Percentiles rank a stretch among this genome's conserved stretches.
These are phyloP conservation scores for Pseudogymnoascus sp. DNA, from an alignment of 2,329 filamentous ascomycete genomes.

Conservation along the genomic window DNA sequence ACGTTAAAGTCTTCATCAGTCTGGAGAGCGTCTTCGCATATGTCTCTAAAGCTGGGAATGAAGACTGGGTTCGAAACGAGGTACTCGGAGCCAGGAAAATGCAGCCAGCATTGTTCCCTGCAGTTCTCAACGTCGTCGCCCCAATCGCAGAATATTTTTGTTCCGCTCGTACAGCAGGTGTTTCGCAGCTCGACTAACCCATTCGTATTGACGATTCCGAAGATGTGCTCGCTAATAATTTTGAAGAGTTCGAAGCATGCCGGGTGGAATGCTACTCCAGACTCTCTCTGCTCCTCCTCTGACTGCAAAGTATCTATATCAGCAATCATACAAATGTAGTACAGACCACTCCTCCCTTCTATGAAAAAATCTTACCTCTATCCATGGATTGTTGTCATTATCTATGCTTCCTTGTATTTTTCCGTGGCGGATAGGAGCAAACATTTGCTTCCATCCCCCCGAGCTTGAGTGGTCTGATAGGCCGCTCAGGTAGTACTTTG, in stretches of 20 bases:
- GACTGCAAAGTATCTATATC: neutral
- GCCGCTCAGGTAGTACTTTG: neutral
- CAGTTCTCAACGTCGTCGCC: neutral
- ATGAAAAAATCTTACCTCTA: neutral
- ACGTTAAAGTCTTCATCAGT: neutral
- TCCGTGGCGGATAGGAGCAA: neutral
- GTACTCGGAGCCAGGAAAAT: slow-evolving; percentile 16
- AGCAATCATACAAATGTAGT: neutral
- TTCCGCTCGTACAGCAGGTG: neutral
- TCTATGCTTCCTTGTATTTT: neutral
- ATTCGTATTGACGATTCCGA: slow-evolving; percentile 9
- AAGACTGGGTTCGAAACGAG: slow-evolving; percentile 22
- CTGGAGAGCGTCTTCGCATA: slow-evolving; percentile 11
- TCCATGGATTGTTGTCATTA: neutral
- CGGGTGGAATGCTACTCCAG: slow-evolving; percentile 16
- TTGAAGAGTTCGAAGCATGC: slow-evolving; percentile 18
- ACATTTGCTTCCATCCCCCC: neutral
- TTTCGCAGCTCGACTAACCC: slow-evolving; percentile 9
- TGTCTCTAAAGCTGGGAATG: slow-evolving; percentile 16
- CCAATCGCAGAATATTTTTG: neutral
- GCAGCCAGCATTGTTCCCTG: slow-evolving; percentile 11
- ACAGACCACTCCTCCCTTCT: neutral
- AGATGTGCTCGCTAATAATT: neutral
- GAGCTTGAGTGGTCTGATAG: neutral
- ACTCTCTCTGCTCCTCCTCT: slow-evolving; percentile 8